A percentile compares a stretch with the other conserved stretches of the same genome.
Evolutionary conservation across 371 early-diverging fungal species (phyloP).

Genomic region (Mucor racemosus): DNA sequence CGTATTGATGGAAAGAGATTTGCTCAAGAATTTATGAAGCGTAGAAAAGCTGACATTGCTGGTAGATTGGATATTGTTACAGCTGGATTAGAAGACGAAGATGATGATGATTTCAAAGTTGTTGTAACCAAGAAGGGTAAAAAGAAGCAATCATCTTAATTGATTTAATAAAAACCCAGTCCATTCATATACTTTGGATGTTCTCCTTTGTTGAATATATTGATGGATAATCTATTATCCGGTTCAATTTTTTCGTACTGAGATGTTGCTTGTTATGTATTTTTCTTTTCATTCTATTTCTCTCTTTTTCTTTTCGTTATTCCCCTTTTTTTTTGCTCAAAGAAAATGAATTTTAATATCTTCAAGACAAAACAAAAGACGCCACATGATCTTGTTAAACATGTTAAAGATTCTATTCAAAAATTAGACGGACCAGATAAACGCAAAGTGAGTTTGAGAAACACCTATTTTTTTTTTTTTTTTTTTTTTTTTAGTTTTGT

Average conservation of each 20-base stretch:
- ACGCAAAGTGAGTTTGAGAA: conserved; percentile 55
- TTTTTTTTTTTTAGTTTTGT: neutral
- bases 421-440: conserved; percentile 72
- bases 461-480: neutral
- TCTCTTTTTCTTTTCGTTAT: conserved; percentile 16
- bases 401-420: conserved; percentile 81
- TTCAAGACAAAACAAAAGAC: conserved; percentile 90
- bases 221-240: conserved; percentile 5
- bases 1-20: conserved; percentile 80
- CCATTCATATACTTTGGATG: too few relatives aligned
- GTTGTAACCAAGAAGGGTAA: conserved; percentile 33
- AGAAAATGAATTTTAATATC: conserved; percentile 48
- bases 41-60: conserved; percentile 75
- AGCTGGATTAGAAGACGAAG: conserved; percentile 27
- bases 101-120: conserved; percentile 33
- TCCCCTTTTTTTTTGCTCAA: conserved; percentile 20
- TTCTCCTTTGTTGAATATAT: too few relatives aligned
- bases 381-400: conserved; percentile 89
- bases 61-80: conserved; percentile 49
- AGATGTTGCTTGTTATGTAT: conserved; percentile 4
- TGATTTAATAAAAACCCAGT: conserved; percentile 8
- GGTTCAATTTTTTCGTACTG: conserved; percentile 6
- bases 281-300: conserved; percentile 5
- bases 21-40: conserved; percentile 80
- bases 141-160: conserved; percentile 28